These are phyloP conservation scores for Gamarada debralockiae DNA, from an alignment of 495 filamentous ascomycete species.

Conservation along the genomic window DNA sequence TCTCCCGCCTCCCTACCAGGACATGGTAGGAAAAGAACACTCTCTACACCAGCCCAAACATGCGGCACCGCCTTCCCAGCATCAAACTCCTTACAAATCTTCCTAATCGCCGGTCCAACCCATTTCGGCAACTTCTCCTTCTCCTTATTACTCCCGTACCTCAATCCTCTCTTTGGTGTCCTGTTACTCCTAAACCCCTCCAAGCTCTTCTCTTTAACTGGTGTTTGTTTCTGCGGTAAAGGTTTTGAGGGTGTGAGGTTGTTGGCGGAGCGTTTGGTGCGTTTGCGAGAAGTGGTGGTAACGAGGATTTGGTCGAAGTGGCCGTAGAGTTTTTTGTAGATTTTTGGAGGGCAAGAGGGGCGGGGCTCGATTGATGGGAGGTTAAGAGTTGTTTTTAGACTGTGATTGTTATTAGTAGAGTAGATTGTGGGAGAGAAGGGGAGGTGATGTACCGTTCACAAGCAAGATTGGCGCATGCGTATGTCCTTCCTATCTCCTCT, in stretches of 20 bases:
- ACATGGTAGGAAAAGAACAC: conserved; percentile 38
- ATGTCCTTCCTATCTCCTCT: conserved; percentile 82
- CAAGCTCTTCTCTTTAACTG: conserved; percentile 19
- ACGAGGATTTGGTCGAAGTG: conserved; percentile 74
- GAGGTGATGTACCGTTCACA: conserved; percentile 80
- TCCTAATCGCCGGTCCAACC: conserved; percentile 62
- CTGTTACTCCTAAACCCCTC: conserved; percentile 39
- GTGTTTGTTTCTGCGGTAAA: conserved; percentile 11
- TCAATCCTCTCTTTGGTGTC: conserved; percentile 38
- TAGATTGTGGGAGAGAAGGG: background rate
- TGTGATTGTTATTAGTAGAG: conserved; percentile 26
- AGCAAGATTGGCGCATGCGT: conserved; percentile 88
- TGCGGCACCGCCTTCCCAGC: conserved; percentile 49
- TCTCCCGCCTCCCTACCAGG: conserved; percentile 29
- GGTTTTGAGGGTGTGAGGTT: background rate
- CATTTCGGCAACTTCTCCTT: conserved; percentile 48
- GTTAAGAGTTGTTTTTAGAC: conserved; percentile 77
- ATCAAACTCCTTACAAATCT: conserved; percentile 52
- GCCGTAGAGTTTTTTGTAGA: conserved; percentile 79
- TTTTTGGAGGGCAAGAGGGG: conserved; percentile 76
- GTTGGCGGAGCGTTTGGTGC: background rate
- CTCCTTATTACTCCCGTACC: conserved; percentile 14
- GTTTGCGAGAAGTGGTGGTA: conserved; percentile 9
- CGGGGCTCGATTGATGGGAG: conserved; percentile 76
- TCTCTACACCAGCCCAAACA: conserved; percentile 59